These are phyloP conservation scores for Histomonas meleagridis DNA, from an alignment of 208 protist species.

Conservation along the genomic window DNA sequence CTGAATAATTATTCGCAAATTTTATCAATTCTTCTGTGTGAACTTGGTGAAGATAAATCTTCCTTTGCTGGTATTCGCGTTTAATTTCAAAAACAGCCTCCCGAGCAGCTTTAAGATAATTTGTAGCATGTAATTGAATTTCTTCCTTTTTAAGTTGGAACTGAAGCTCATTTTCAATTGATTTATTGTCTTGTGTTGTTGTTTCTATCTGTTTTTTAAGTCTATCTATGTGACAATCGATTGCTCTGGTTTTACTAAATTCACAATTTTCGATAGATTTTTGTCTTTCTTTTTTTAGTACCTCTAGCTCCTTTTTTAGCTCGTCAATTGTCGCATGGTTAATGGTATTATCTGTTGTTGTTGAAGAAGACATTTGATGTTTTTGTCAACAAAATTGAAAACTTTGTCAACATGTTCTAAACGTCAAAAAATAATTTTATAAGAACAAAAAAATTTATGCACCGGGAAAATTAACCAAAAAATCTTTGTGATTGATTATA, in stretches of 20 bases:
- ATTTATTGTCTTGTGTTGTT: not conserved
- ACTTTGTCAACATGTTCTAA: too few relatives aligned
- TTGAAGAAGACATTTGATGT: too few relatives aligned
- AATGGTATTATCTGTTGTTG: not conserved
- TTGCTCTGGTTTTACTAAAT: not conserved
- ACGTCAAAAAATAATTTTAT: too few relatives aligned
- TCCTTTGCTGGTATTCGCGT: not conserved
- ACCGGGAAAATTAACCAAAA: too few relatives aligned
- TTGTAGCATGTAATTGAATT: not conserved
- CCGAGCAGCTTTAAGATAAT: not conserved
- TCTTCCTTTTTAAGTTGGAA: constrained; percentile 5
- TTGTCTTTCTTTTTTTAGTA: not conserved
- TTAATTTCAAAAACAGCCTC: not conserved
- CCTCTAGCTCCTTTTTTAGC: not conserved
- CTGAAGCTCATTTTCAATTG: not conserved
- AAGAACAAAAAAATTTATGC: too few relatives aligned
- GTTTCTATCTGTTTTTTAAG: not conserved
- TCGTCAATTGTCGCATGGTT: not conserved
- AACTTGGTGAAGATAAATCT: not conserved
- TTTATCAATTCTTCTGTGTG: not conserved
- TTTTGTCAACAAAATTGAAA: too few relatives aligned
- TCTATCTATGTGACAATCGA: not conserved
- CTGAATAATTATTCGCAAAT: not conserved
- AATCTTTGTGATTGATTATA: too few relatives aligned
- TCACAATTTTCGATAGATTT: not conserved